Evolutionary conservation across 2,329 filamentous ascomycete species (phyloP).

Genomic region (Xylariaceae sp.): DNA sequence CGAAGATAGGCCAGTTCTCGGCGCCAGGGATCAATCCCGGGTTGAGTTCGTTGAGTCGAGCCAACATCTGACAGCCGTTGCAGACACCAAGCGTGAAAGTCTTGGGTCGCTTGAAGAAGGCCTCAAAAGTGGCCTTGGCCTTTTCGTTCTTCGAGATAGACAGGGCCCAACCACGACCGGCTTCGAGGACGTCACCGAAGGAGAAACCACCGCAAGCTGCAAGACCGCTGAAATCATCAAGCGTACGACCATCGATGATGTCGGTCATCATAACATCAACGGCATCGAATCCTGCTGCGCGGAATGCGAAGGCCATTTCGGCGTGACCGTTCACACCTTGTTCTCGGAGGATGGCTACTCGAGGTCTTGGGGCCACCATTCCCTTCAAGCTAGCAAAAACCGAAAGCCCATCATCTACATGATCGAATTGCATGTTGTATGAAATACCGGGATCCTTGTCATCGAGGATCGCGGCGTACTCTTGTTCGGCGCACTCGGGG

Average conservation of each 20-base stretch:
- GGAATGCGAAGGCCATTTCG: conserved; percentile 97
- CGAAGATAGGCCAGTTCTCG: conserved; percentile 56
- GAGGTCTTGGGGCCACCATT: conserved; percentile 50
- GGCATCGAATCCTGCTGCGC: conserved; percentile 81
- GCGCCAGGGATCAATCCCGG: conserved; percentile 78
- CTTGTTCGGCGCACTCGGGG: conserved; percentile 75
- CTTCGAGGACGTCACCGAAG: conserved; percentile 76
- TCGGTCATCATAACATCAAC: conserved; percentile 98
- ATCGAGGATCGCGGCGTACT: conserved; percentile 71
- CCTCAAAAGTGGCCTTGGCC: conserved; percentile 68
- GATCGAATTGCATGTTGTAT: conserved; percentile 77
- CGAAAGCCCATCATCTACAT: conserved; percentile 70
- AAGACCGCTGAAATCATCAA: conserved; percentile 78
- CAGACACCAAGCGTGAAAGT: conserved; percentile 93
- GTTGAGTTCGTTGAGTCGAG: conserved; percentile 75
- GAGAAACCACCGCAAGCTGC: conserved; percentile 97
- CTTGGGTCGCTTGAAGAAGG: conserved; percentile 81
- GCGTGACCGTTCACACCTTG: conserved; percentile 92
- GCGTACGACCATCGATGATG: conserved; percentile 71
- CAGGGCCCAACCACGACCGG: conserved; percentile 95
- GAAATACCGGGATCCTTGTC: conserved; percentile 74
- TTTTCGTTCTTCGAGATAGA: conserved; percentile 82
- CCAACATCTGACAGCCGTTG: conserved; percentile 96
- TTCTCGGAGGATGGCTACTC: conserved; percentile 86
- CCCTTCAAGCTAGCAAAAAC: conserved; percentile 56